Evolutionary conservation across 176 grass and related monocot species (phyloP).

Genomic region (Rhipidocladum racemiflorum): DNA sequence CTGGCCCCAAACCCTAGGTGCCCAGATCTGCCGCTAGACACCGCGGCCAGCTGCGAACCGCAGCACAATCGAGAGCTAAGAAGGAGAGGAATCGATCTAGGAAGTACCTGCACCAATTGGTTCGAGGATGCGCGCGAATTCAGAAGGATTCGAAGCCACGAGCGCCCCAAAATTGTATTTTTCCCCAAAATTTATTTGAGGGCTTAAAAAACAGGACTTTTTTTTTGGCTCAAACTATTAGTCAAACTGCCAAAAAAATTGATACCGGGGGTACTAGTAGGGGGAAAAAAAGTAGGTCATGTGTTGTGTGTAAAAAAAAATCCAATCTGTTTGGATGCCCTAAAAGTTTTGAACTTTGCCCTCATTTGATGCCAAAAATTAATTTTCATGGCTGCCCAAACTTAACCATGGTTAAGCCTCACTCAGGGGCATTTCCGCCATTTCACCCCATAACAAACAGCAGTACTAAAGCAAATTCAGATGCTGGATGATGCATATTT

Average conservation of each 20-base stretch:
- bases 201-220: constrained; percentile 23
- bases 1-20: constrained; percentile 39
- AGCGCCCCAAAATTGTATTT: constrained; percentile 25
- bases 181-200: constrained; percentile 38
- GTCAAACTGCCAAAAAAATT: constrained; percentile 50
- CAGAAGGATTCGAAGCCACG: constrained; percentile 32
- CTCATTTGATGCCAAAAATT: constrained; percentile 33
- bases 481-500: not conserved
- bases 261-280: constrained; percentile 47
- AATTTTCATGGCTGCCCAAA: constrained; percentile 8
- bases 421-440: constrained; percentile 9
- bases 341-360: constrained; percentile 52
- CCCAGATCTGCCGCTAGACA: constrained; percentile 22
- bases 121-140: constrained; percentile 33
- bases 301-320: constrained; percentile 48
- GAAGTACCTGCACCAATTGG: constrained; percentile 27
- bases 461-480: constrained; percentile 32
- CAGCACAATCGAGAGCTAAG: constrained; percentile 34
- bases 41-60: constrained; percentile 10
- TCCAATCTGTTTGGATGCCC: constrained; percentile 36
- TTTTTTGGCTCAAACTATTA: constrained; percentile 32
- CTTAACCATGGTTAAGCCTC: constrained; percentile 44
- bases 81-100: constrained; percentile 32
- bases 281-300: constrained; percentile 57
- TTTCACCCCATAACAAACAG: not conserved